Evolutionary conservation across 2,329 filamentous ascomycete genomes (phyloP).

Genomic region (Pezicula carpinea): DNA sequence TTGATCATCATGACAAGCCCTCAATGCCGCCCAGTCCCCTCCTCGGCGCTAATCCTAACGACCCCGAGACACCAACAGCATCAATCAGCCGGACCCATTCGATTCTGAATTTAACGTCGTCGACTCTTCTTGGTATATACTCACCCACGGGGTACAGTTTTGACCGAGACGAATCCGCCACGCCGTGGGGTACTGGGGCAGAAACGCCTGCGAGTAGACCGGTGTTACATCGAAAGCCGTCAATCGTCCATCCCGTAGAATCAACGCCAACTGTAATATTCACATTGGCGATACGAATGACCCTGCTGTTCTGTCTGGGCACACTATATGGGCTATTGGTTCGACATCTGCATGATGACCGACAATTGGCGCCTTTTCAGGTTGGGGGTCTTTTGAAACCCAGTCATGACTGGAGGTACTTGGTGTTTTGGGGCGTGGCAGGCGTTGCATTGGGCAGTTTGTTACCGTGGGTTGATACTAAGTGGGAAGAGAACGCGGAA

Average conservation of each 20-base stretch:
- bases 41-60: constrained; percentile 37
- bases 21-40: constrained; percentile 49
- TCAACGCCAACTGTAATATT: constrained; percentile 19
- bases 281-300: constrained; percentile 53
- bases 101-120: constrained; percentile 79
- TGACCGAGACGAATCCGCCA: constrained; percentile 52
- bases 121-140: constrained; percentile 90
- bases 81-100: constrained; percentile 68
- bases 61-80: constrained; percentile 24
- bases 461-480: constrained; percentile 76
- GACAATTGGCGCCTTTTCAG: constrained; percentile 58
- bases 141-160: constrained; percentile 56
- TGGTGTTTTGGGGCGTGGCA: constrained; percentile 75
- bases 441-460: constrained; percentile 75
- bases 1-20: constrained; percentile 51
- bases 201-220: constrained; percentile 51
- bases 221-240: constrained; percentile 5
- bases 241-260: constrained; percentile 25
- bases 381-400: constrained; percentile 38
- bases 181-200: constrained; percentile 75
- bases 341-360: constrained; percentile 69
- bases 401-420: constrained; percentile 57
- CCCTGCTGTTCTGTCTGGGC: constrained; percentile 72
- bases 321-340: constrained; percentile 80
- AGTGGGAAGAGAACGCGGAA: constrained; percentile 55